phyloP scores from a whole-genome alignment of 257 asterid species.

The Vinca minor region DNA sequence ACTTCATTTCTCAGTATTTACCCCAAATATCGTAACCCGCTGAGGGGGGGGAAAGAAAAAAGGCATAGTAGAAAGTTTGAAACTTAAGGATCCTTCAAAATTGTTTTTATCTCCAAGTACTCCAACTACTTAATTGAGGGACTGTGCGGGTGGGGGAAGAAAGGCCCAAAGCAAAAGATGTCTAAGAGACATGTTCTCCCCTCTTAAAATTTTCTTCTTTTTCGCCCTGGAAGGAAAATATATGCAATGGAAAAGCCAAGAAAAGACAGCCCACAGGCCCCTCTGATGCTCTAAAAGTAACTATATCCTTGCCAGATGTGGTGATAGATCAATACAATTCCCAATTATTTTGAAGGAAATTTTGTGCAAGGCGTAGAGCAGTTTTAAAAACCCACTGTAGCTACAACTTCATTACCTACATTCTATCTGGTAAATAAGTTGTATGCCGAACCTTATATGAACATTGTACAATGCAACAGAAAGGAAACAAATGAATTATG shows the following conservation, averaged over 20 bases:
- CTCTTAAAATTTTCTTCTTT: neutral
- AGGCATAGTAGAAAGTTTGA: neutral
- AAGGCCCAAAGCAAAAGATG: neutral
- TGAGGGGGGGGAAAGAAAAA: neutral
- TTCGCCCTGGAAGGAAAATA: neutral
- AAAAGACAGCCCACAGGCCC: neutral
- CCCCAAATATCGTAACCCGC: neutral
- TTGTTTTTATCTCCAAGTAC: neutral
- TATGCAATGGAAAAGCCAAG: neutral
- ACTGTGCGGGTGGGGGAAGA: neutral
- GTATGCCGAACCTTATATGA: neutral
- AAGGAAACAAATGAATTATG: neutral
- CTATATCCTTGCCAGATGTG: neutral
- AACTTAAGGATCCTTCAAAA: neutral
- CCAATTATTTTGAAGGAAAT: neutral
- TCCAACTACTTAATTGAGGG: neutral
- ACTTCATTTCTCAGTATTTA: neutral
- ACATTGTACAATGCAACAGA: neutral
- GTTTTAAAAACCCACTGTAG: neutral
- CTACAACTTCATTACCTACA: neutral
- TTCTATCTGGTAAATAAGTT: neutral
- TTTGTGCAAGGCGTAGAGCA: neutral
- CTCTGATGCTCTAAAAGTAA: neutral
- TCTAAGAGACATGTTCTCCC: neutral
- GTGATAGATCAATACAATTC: neutral